Evolutionary conservation across 768 basidiomycete species (phyloP).

Genomic region (Tricholoma furcatifolium): DNA sequence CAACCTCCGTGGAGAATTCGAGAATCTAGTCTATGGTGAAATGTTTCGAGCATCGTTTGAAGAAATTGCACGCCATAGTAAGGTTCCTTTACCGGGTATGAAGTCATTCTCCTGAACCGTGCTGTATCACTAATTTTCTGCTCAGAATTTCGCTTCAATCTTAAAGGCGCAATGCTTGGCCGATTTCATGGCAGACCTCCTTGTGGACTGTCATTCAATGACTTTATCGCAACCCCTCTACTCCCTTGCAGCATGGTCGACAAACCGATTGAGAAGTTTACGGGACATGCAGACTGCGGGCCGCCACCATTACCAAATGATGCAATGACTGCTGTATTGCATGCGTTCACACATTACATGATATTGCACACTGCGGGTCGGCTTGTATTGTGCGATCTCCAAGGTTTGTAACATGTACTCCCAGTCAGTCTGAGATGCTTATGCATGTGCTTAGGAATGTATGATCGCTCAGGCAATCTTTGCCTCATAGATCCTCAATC

Average conservation of each 20-base stretch:
- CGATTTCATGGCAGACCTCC: not conserved
- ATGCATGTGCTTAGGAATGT: slow-evolving; percentile 1
- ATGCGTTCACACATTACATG: slow-evolving; percentile 21
- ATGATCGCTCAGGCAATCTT: slow-evolving; percentile 2
- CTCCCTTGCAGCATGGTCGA: slow-evolving; percentile 14
- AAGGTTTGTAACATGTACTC: not conserved
- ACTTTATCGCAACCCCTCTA: slow-evolving; percentile 19
- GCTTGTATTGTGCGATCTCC: slow-evolving; percentile 11
- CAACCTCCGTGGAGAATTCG: slow-evolving; percentile 13
- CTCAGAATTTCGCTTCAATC: slow-evolving; percentile 11
- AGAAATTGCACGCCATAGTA: slow-evolving; percentile 6
- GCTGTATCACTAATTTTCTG: not conserved
- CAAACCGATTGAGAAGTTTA: slow-evolving; percentile 18
- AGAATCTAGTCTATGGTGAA: slow-evolving; percentile 15
- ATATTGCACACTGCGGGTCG: slow-evolving; percentile 3
- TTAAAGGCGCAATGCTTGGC: slow-evolving; percentile 9
- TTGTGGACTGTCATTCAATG: not conserved
- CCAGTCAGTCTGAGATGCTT: no score
- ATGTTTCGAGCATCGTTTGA: slow-evolving; percentile 7
- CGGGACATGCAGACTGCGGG: slow-evolving; percentile 17
- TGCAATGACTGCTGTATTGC: slow-evolving; percentile 14
- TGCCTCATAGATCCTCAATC: slow-evolving; percentile 12
- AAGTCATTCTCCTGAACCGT: not conserved
- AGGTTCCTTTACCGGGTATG: not conserved
- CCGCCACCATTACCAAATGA: slow-evolving; percentile 5